Conservation (phyloP, 768 basidiomycete genomes). For the Xerocomus brunneocitrinus region DNA sequence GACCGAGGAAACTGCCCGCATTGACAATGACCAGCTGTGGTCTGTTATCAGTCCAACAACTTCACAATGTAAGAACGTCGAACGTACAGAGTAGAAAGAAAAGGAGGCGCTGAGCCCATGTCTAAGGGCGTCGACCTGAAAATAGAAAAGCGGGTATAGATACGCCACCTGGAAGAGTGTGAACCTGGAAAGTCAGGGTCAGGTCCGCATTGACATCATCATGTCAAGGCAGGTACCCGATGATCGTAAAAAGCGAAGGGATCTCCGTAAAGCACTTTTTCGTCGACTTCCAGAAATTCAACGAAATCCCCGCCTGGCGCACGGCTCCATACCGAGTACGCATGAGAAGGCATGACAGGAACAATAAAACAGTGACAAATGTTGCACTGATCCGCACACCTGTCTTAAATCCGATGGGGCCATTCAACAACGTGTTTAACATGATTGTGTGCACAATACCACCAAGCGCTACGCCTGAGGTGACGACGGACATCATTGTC, state of each 20-base stretch:
- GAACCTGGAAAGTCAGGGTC: slow-evolving; percentile 9
- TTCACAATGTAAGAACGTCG: neutral
- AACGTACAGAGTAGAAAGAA: slow-evolving; percentile 48
- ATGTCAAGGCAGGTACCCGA: slow-evolving; percentile 9
- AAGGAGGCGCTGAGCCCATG: slow-evolving; percentile 43
- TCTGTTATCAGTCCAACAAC: neutral
- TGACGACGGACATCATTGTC: slow-evolving; percentile 41
- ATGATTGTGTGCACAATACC: slow-evolving; percentile 56
- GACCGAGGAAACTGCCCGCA: slow-evolving; percentile 44
- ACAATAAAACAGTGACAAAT: slow-evolving; percentile 35
- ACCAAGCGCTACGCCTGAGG: slow-evolving; percentile 50
- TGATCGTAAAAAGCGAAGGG: slow-evolving; percentile 23
- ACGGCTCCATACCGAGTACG: slow-evolving; percentile 27
- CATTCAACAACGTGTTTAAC: slow-evolving; percentile 45
- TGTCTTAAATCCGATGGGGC: slow-evolving; percentile 40
- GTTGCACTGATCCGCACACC: slow-evolving; percentile 38
- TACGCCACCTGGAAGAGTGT: slow-evolving; percentile 35
- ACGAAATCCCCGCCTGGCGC: neutral
- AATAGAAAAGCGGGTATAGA: slow-evolving; percentile 52
- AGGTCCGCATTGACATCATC: neutral
- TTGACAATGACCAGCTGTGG: slow-evolving; percentile 41
- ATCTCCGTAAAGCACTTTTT: slow-evolving; percentile 23
- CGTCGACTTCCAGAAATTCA: slow-evolving; percentile 15
- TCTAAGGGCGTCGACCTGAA: slow-evolving; percentile 51
- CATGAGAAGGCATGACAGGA: slow-evolving; percentile 37